Evolutionary conservation across 1,284 basidiomycete species (phyloP), one percentile per base, ranked within the genome.

Genomic region (Ganoderma sp.): DNA sequence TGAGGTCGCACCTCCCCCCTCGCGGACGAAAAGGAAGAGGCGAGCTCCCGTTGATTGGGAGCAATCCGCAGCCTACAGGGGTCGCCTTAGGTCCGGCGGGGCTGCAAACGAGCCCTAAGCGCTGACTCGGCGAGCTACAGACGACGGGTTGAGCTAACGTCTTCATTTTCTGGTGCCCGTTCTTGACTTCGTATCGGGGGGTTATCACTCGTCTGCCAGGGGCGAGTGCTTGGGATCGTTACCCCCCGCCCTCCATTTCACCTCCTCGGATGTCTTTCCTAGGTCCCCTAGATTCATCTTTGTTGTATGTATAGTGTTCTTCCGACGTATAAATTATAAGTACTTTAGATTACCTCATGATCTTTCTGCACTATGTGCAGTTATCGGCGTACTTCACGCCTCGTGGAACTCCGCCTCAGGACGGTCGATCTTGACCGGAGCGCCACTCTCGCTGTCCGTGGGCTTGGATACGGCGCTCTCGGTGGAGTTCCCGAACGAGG

Each of bases 381-480:
- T 34, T 52, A 12, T 62, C 60, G 10, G n/a, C 60, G 22, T 61
- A 62, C 50, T 45, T 19, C 22, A 42, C 58, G 12, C 42, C 48
- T 52, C 64, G 25, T 61, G 52, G 7, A 61, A 66, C 50, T 32
- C 28, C 4, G 58, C 58, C 14, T 60, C 39, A 15, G 37, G n/a
- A 28, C 25, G 25, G 58, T 43, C 58, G 39, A 59, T 22, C 41
- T 56, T 41, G 4, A 42, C 19, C 15, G 32, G 48, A 32, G 54
- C 22, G 10, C 25, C 60, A 32, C 28, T 45, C n/a, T 22, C 12
- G 15, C 12, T 48, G 22, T 37, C 15, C 32, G 41, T 6, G 25
- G 37, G 28, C 54, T 68, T 60, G 45, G 65, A 68, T 25, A 59
- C 25, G 22, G 65, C 54, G 17, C 56, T 50, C 64, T 43, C 50